Base-by-base conservation (phyloP, 257 asterid species). In the Scutellaria minor region DNA sequence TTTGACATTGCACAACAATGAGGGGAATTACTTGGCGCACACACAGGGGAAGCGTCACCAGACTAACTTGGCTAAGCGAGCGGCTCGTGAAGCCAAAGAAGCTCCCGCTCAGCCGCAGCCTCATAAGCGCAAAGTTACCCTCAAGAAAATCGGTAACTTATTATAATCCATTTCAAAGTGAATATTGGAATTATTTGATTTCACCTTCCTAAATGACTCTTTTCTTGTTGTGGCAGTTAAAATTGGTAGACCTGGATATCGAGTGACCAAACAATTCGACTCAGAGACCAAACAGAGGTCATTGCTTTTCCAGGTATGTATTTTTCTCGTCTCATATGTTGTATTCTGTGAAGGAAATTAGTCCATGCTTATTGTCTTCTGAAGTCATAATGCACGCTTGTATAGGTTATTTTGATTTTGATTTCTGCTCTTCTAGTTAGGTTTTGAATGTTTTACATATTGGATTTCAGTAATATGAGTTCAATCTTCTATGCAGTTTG, bases 71-170 rank as follows among this genome's bases (percentile, higher is more conserved):
- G 99, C 99, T 11, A 95, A 90, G 85, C 78, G 98, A 83, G 99
- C 98, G 8, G 96, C 99, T 55, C 96, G 98, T 8, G 99, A 95
- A 80, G 98, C 99, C 48, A 95, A 90, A 81, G 97, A 92, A 50
- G 94, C 99, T 6, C 99, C 99, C 0, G 92, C 96, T 77, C 99
- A 92, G 85, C 99, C 99, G 5, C 96, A 91, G 86, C 99, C 99
- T 57, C 97, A 89, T 79, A 95, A 95, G 87, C 99, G 98, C 75
- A 87, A 86, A 77, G 64, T 92, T 20, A 5, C 73, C n/a, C 93
- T 95, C 68, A 89, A 87, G 81, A 90, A 79, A 82, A 70, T 82
- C 0, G 96, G 98, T 89, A 82, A 73, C 39, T 31, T 31, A 31
- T 31, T 31, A 4, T 31, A 24, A 31, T 51, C 1, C 42, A 45